phyloP scores from a whole-genome alignment of 163 green algal genomes.

The Trebouxiophyceae sp. region DNA sequence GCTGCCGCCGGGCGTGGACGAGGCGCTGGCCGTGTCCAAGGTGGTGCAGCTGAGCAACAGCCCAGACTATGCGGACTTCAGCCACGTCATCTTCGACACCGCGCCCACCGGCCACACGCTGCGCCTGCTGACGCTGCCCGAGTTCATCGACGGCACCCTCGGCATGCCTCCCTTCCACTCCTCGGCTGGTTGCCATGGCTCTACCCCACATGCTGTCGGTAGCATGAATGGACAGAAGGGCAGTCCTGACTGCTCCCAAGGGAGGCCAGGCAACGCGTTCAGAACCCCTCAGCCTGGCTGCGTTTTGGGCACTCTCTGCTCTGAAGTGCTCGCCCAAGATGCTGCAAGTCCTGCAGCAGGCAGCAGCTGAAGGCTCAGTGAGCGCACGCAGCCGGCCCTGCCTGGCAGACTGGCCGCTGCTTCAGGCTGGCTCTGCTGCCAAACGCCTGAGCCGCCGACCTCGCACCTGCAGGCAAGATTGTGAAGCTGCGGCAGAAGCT shows the following conservation, averaged over 20 bases:
- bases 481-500: slow-evolving; percentile 84
- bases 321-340: no score
- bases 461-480: slow-evolving; percentile 52
- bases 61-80: slow-evolving; percentile 79
- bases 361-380: no score
- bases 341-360: no score
- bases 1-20: slow-evolving; percentile 79
- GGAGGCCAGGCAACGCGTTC: no score
- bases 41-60: slow-evolving; percentile 85
- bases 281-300: no score
- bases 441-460: no score
- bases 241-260: no score
- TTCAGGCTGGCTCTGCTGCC: slow-evolving; percentile 36
- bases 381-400: not conserved
- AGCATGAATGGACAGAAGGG: no score
- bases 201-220: no score
- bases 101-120: slow-evolving; percentile 94
- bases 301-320: no score
- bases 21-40: slow-evolving; percentile 89
- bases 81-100: slow-evolving; percentile 96
- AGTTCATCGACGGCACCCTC: slow-evolving; percentile 86
- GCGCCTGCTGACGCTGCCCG: slow-evolving; percentile 87
- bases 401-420: not conserved
- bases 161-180: slow-evolving; percentile 50
- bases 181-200: no score